Percentiles rank a stretch among this genome's conserved stretches.
These are phyloP conservation scores for Magnolia kwangsiensis DNA, from an alignment of 164 flowering plant genomes.

Conservation along the genomic window DNA sequence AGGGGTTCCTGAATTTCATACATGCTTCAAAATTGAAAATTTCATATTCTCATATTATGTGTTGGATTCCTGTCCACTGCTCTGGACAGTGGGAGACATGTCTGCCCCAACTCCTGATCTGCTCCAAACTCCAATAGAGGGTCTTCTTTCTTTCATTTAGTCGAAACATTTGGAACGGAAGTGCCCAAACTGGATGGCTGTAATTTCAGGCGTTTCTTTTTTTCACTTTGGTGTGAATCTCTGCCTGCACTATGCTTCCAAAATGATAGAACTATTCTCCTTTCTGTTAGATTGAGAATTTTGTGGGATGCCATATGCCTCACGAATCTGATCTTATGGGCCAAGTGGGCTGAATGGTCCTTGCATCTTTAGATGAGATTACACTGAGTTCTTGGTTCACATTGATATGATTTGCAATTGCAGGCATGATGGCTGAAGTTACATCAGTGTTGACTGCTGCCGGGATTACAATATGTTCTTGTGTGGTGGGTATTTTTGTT, in stretches of 20 bases:
- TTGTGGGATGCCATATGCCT: not conserved
- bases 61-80: not conserved
- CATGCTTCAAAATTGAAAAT: not conserved
- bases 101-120: not conserved
- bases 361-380: not conserved
- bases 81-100: not conserved
- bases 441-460: slow-evolving; percentile 59
- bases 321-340: not conserved
- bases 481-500: slow-evolving; percentile 62
- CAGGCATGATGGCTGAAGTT: slow-evolving; percentile 94
- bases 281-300: not conserved
- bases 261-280: not conserved
- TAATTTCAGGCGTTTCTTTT: not conserved
- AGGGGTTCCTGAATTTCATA: not conserved
- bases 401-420: not conserved
- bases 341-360: not conserved
- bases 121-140: not conserved
- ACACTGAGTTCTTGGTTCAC: not conserved
- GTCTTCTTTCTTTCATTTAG: not conserved
- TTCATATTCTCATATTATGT: not conserved
- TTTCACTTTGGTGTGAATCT: not conserved
- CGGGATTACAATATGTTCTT: slow-evolving; percentile 74
- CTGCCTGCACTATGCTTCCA: too few relatives aligned
- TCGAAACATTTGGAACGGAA: not conserved
- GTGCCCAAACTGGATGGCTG: not conserved